Evolutionary conservation across 805 yeast species (phyloP), one percentile per base, ranked within the genome.

Genomic region (Wickerhamiella azyma): DNA sequence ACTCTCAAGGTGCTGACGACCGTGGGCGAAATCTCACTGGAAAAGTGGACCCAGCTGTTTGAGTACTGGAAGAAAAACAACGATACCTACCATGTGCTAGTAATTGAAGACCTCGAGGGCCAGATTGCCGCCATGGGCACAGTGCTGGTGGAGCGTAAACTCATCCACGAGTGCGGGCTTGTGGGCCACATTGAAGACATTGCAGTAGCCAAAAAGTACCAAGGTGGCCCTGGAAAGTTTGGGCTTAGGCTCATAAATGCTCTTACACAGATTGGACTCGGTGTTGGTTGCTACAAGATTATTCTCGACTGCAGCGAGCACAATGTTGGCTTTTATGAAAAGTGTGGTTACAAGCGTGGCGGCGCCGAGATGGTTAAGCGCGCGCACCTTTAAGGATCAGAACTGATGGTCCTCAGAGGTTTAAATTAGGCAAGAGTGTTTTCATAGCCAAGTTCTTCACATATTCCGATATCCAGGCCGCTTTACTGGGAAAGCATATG

Each of bases 151-250:
- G 98, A 89, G 61, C 72, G 71, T 42, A 89, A 89, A 62, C 59
- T 65, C 51, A 85, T 92, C 51, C 98, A 89, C 63, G 75, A 67
- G 35, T 77, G 92, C 60, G 94, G 94, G 0, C 63, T 71, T 44
- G 94, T 85, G 4, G 97, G 97, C 1, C 97, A 89, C 65, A 81
- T 89, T 52, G 98, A 89, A 59, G 98, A 89, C 60, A 89, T 89
- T 50, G 81, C 96, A 1, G 94, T 89, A 3, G 70, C 77, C 16
- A 59, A 61, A 26, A 65, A 70, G 16, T 83, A 83, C 59, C 96
- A 88, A 58, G 98, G 98, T 6, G 45, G 45, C 16, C 45, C 45
- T 17, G 78, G 80, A 59, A 76, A 76, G 54, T 66, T 89, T 40
- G 98, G 98, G 0, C 67, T 70, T 53, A 64, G 70, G 14, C 60